A percentile compares a stretch with the other conserved stretches of the same genome.
phyloP scores from a whole-genome alignment of 768 basidiomycete species.

The Rhodotorula diobovata region DNA sequence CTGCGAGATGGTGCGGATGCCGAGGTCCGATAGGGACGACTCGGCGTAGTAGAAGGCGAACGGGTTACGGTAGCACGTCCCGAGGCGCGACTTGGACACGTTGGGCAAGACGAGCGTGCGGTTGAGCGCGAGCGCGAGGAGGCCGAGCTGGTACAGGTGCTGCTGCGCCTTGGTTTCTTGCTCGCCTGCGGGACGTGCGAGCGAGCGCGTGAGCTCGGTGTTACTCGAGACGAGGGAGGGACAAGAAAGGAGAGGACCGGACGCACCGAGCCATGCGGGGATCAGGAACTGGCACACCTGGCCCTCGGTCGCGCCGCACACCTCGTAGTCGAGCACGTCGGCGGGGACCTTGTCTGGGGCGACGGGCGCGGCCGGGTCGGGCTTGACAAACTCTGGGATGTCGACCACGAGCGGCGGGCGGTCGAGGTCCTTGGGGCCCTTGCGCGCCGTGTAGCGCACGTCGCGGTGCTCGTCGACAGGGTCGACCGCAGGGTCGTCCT shows the following conservation, averaged over 20 bases:
- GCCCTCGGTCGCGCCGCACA: slow-evolving; percentile 19
- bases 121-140: slow-evolving; percentile 55
- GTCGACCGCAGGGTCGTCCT: slow-evolving; percentile 6
- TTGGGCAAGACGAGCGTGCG: slow-evolving; percentile 62
- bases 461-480: neutral
- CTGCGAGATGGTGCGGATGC: slow-evolving; percentile 46
- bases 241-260: too few species aligned
- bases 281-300: slow-evolving; percentile 23
- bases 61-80: slow-evolving; percentile 54
- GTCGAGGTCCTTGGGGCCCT: slow-evolving; percentile 8
- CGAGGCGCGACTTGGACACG: slow-evolving; percentile 58
- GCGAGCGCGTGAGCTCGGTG: neutral
- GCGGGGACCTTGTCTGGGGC: slow-evolving; percentile 14
- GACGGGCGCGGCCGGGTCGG: neutral
- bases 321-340: slow-evolving; percentile 22
- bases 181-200: slow-evolving; percentile 46
- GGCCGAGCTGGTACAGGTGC: slow-evolving; percentile 56
- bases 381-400: slow-evolving; percentile 28
- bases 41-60: slow-evolving; percentile 55
- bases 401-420: slow-evolving; percentile 27
- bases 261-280: slow-evolving; percentile 29
- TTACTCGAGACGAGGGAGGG: slow-evolving; percentile 7
- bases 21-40: slow-evolving; percentile 44
- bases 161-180: slow-evolving; percentile 60
- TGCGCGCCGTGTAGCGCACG: neutral